A percentile compares a stretch with the other conserved stretches of the same genome.
These are phyloP conservation scores for Monosporascus sp. DNA, from an alignment of 2,329 filamentous ascomycete species.

Conservation along the genomic window DNA sequence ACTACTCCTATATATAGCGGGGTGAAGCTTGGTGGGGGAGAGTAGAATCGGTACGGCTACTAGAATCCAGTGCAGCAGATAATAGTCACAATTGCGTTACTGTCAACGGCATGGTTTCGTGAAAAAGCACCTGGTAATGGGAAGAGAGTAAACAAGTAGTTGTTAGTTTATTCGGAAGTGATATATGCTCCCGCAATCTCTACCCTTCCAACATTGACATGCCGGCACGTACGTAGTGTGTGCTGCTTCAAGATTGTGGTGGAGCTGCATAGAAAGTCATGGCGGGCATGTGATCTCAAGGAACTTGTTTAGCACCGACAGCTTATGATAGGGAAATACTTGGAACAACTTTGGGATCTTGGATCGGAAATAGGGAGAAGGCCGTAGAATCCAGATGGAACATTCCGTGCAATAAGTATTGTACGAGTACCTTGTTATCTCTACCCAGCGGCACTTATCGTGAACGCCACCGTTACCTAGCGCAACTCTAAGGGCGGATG, in stretches of 20 bases:
- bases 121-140: too few relatives aligned
- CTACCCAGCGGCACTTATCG: not conserved
- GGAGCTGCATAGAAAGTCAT: not conserved
- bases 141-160: too few relatives aligned
- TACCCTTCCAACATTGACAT: not conserved
- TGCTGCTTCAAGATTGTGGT: not conserved
- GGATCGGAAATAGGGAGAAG: constrained; percentile 2
- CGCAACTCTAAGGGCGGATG: not conserved
- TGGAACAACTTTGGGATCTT: constrained; percentile 1
- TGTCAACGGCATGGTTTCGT: too few relatives aligned
- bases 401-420: too few relatives aligned
- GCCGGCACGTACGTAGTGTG: not conserved
- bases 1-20: too few relatives aligned
- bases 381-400: constrained; percentile 20
- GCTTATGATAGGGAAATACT: constrained; percentile 4
- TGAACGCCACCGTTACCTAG: not conserved
- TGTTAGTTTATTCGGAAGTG: too few relatives aligned
- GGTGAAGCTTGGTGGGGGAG: too few relatives aligned
- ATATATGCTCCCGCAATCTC: too few relatives aligned
- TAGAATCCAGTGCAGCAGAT: too few relatives aligned
- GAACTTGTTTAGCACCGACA: not conserved
- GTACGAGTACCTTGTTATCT: not conserved
- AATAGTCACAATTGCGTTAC: too few relatives aligned
- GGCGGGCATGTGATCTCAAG: not conserved
- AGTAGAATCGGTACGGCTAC: too few relatives aligned